Evolutionary conservation across 805 yeast genomes (phyloP).

Genomic region (Teunomyces stri): DNA sequence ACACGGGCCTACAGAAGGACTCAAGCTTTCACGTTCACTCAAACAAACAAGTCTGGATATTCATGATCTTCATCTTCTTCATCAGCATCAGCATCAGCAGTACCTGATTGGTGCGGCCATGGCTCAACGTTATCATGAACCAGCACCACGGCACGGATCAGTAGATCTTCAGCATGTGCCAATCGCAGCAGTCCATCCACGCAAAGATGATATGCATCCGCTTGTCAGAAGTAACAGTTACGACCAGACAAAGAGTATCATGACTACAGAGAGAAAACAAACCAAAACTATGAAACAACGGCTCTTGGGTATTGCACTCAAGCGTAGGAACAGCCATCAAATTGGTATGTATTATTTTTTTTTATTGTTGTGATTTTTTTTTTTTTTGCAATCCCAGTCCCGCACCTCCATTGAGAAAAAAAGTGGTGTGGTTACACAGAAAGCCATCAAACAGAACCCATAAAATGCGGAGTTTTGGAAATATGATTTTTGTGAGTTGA

Average conservation of each 20-base stretch:
- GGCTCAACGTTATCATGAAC: not conserved
- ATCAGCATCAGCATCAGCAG: not conserved
- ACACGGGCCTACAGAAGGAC: not conserved
- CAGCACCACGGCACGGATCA: slow-evolving; percentile 1
- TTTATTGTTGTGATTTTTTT: not conserved
- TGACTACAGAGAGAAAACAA: slow-evolving; percentile 26
- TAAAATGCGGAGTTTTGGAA: too few relatives aligned
- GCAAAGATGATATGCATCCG: slow-evolving; percentile 2
- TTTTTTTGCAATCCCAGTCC: not conserved
- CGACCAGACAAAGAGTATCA: slow-evolving; percentile 38
- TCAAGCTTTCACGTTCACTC: slow-evolving; percentile 2
- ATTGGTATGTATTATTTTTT: slow-evolving; percentile 32
- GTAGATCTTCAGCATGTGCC: not conserved
- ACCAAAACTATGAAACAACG: not conserved
- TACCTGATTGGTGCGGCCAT: not conserved
- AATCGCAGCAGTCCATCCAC: not conserved
- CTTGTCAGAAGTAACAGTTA: slow-evolving; percentile 22
- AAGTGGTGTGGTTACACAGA: not conserved
- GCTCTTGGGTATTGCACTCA: slow-evolving; percentile 14
- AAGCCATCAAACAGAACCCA: too few relatives aligned
- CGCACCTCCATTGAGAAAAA: not conserved
- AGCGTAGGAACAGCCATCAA: slow-evolving; percentile 19
- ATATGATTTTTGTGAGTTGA: too few relatives aligned
- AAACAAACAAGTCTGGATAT: slow-evolving; percentile 1
- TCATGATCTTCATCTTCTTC: not conserved